phyloP scores from a whole-genome alignment of 1,139 yeast species.

The Saccharomyces uvarum region DNA sequence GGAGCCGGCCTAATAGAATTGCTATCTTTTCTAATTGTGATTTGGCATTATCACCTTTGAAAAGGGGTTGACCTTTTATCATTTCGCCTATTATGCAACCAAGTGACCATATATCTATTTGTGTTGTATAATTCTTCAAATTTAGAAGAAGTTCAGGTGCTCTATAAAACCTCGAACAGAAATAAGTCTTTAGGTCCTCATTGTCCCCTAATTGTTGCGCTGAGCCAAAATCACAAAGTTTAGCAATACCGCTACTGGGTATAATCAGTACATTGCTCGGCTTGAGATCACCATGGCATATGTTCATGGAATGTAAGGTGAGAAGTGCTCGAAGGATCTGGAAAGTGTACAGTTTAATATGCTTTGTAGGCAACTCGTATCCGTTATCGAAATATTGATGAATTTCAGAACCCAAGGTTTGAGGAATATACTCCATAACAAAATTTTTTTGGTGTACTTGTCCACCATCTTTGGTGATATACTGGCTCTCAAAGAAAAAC shows the following conservation, averaged over 20 bases:
- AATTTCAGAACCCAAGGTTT: neutral
- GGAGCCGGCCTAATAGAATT: neutral
- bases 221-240: conserved; percentile 94
- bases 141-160: conserved; percentile 80
- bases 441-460: neutral
- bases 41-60: neutral
- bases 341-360: neutral
- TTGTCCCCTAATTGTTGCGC: conserved; percentile 54
- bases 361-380: neutral
- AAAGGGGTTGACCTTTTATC: neutral
- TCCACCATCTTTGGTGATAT: neutral
- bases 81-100: conserved; percentile 75
- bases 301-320: neutral
- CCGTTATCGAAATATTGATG: neutral
- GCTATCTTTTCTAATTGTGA: neutral
- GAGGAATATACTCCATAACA: neutral
- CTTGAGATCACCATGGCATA: conserved; percentile 70
- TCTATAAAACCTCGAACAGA: conserved; percentile 35
- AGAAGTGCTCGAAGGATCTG: neutral
- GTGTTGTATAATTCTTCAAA: conserved; percentile 64
- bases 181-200: neutral
- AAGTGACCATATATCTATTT: conserved; percentile 77
- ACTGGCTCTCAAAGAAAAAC: neutral
- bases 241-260: conserved; percentile 71
- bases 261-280: conserved; percentile 78